phyloP scores from a whole-genome alignment of 2,329 filamentous ascomycete genomes.

The Trichoderma sp. region DNA sequence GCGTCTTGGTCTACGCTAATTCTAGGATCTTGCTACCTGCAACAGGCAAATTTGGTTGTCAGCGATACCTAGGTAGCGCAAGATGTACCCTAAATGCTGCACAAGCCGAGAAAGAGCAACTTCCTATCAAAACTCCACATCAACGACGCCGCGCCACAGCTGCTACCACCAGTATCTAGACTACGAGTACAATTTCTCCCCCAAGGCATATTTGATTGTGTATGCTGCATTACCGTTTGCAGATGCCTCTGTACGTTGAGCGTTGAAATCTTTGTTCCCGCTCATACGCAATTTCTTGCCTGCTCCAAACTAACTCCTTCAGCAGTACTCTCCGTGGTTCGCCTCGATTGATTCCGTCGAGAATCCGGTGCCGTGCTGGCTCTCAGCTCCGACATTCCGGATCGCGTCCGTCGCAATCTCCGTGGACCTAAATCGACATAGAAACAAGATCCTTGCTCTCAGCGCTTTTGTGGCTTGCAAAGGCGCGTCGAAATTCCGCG shows the following conservation, averaged over 20 bases:
- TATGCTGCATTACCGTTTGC: neutral
- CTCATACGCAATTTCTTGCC: neutral
- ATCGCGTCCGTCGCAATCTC: conserved; percentile 3
- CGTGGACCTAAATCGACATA: conserved; percentile 3
- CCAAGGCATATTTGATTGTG: neutral
- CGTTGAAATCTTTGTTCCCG: neutral
- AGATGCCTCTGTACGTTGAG: neutral
- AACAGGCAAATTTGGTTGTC: neutral
- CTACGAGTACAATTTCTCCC: neutral
- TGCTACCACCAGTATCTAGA: neutral
- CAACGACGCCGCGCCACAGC: neutral
- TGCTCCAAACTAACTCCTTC: neutral
- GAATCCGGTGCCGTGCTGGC: neutral
- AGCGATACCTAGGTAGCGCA: neutral
- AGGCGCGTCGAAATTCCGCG: conserved; percentile 6
- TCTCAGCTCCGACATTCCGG: conserved; percentile 6
- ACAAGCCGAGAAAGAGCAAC: neutral
- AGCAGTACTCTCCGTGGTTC: neutral
- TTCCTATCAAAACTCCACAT: neutral
- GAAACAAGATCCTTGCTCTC: neutral
- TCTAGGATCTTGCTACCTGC: neutral
- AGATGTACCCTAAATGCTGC: neutral
- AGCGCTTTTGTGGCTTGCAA: conserved; percentile 10
- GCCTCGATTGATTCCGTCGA: conserved; percentile 8
- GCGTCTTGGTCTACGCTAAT: neutral